phyloP scores from a whole-genome alignment of 169 alveolate genomes.

The Plasmodium blacklocki region DNA sequence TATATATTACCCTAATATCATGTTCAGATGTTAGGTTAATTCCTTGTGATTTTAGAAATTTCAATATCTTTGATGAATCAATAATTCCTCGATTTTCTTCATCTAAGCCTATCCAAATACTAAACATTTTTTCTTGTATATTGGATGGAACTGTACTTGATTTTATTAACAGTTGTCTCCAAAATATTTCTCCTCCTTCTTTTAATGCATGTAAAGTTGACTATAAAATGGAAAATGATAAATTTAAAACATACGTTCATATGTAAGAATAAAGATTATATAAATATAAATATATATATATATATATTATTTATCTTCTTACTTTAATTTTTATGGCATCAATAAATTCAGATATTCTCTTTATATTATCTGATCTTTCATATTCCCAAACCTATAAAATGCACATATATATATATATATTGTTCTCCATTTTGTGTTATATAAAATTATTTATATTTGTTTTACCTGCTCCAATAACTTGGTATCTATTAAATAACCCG shows the following conservation, averaged over 20 bases:
- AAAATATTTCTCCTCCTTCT: slow-evolving; percentile 82
- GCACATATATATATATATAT: not conserved
- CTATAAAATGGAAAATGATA: slow-evolving; percentile 42
- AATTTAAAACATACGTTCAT: not conserved
- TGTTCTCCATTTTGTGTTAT: not conserved
- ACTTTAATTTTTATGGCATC: slow-evolving; percentile 77
- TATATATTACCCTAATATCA: slow-evolving; percentile 74
- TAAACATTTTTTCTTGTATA: slow-evolving; percentile 78
- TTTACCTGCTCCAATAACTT: slow-evolving; percentile 80
- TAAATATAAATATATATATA: slow-evolving; percentile 9
- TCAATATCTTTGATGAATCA: slow-evolving; percentile 75
- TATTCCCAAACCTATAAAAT: slow-evolving; percentile 73
- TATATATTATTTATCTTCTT: not conserved
- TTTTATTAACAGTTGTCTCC: slow-evolving; percentile 81
- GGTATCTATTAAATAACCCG: slow-evolving; percentile 81
- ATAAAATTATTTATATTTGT: not conserved
- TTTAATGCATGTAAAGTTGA: slow-evolving; percentile 81
- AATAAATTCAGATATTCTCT: slow-evolving; percentile 75
- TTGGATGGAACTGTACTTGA: slow-evolving; percentile 77
- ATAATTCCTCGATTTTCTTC: slow-evolving; percentile 82
- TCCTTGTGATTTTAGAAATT: slow-evolving; percentile 80
- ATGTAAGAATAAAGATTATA: too few species aligned
- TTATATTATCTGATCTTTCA: slow-evolving; percentile 72
- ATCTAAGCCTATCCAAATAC: slow-evolving; percentile 80
- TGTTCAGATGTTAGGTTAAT: slow-evolving; percentile 72